A percentile compares a stretch with the other conserved stretches of the same genome.
Evolutionary conservation across 148 eudicot species (phyloP).

Genomic region (Beta vulgaris): DNA sequence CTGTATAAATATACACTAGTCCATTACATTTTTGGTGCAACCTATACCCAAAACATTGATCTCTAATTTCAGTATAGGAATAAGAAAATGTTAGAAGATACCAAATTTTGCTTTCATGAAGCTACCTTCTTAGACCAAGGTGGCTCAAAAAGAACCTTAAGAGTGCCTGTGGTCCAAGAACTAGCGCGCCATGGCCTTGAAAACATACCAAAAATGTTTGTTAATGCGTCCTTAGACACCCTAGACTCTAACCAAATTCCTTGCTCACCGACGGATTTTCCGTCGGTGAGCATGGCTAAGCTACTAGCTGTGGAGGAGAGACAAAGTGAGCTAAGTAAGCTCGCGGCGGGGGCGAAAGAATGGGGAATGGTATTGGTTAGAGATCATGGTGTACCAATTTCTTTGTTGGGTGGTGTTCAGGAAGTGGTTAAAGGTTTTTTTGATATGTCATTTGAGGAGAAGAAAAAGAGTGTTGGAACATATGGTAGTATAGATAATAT

Average conservation of each 20-base stretch:
- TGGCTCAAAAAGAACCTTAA: conserved; percentile 16
- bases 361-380: conserved; percentile 26
- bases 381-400: conserved; percentile 24
- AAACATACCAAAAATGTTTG: conserved; percentile 16
- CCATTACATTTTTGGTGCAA: too few species aligned
- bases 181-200: conserved; percentile 13
- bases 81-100: conserved; percentile 7
- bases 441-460: conserved; percentile 19
- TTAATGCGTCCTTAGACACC: background rate
- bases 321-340: conserved; percentile 4
- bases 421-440: conserved; percentile 27
- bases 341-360: conserved; percentile 4
- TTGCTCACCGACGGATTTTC: conserved; percentile 10
- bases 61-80: too few species aligned
- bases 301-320: conserved; percentile 10
- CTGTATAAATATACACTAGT: too few species aligned
- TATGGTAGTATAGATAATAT: conserved; percentile 24
- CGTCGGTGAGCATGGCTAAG: conserved; percentile 14
- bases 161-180: conserved; percentile 19
- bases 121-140: conserved; percentile 6
- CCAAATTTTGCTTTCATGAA: conserved; percentile 21
- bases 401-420: conserved; percentile 20
- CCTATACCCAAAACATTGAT: too few species aligned
- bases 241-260: background rate
- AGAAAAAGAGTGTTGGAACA: conserved; percentile 24